Evolutionary conservation across 1,284 basidiomycete genomes (phyloP), one percentile per base, ranked within the genome.

Genomic region (Mycena sp.): DNA sequence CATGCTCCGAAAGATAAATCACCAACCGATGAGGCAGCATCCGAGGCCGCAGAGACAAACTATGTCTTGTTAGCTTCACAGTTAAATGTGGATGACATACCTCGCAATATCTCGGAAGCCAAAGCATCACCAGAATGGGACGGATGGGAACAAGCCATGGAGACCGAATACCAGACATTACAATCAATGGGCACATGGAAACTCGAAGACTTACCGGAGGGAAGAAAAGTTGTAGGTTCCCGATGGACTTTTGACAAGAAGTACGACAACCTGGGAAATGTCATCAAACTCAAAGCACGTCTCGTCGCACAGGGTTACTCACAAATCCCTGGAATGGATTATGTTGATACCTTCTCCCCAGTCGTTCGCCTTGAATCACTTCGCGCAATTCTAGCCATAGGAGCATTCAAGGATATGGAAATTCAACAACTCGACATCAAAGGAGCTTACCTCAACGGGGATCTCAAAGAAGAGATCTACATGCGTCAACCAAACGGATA

Each of bases 251-350:
- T n/a, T n/a, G n/a, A n/a, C n/a, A n/a, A n/a, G n/a, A 58, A 58
- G 17, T 40, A 49, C 29, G 55, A 58, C 45, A 23, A 46, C 1
- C 5, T 21, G 10, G 55, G 55, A 19, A 52, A 59, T 23, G 21
- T 59, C 25, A 38, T 37, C 37, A 25, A 40, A 44, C n/a, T 26
- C 14, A 83, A 83, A 46, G 81, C 76, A 0, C 60, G 74, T 1
- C 72, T 83, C 0, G 76, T 83, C 0, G 79, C 79, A 0, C 74
- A 79, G 28, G 83, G 81, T 0, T 84, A 77, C 63, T 68, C 70
- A 0, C 82, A 85, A 61, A 63, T 69, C 0, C 69, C 72, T 0
- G 78, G 81, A 0, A 48, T 81, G 9, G 77, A 85, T 63, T 84
- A 76, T 53, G 68, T 73, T n/a, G 67, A 82, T 37, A 80, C 74